Conservation (phyloP, 139 green algal genomes). For the Chlorella ohadii region DNA sequence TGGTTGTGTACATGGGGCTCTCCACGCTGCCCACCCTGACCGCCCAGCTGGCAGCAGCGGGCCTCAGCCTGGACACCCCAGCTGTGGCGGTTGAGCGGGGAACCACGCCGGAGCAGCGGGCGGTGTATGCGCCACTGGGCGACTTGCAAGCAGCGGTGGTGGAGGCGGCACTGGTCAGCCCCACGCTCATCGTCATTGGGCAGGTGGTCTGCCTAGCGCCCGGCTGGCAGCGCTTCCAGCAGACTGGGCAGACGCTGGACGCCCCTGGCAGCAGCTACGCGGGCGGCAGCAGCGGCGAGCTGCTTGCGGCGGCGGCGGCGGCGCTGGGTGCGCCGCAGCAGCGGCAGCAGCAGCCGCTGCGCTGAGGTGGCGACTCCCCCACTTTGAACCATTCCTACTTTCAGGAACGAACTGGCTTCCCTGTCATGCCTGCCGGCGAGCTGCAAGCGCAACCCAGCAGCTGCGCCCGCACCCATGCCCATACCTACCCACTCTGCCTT, state of each 20-base stretch:
- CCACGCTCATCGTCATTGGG: constrained; percentile 97
- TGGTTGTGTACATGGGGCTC: constrained; percentile 99
- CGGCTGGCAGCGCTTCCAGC: constrained; percentile 55
- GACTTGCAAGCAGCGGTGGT: constrained; percentile 59
- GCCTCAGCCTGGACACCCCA: constrained; percentile 74
- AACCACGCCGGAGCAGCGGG: constrained; percentile 87
- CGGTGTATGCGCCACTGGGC: constrained; percentile 76
- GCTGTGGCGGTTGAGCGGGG: constrained; percentile 95
- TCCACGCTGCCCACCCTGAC: constrained; percentile 82
- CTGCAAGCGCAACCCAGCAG: too few species aligned
- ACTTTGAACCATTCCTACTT: too few species aligned
- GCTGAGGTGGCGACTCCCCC: too few species aligned
- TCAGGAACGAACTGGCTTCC: too few species aligned
- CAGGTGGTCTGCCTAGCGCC: constrained; percentile 76
- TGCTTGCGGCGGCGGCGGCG: too few species aligned
- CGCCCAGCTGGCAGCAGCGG: constrained; percentile 67
- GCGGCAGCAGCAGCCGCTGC: too few species aligned
- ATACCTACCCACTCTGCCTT: too few species aligned
- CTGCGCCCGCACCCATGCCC: too few species aligned
- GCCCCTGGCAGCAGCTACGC: background rate
- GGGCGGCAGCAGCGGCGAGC: background rate
- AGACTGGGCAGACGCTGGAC: constrained; percentile 8
- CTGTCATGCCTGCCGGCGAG: too few species aligned
- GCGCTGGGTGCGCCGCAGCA: too few species aligned
- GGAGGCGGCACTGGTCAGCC: constrained; percentile 72